Conservation (phyloP, 176 grass and related monocot species). For the Otatea glauca region DNA sequence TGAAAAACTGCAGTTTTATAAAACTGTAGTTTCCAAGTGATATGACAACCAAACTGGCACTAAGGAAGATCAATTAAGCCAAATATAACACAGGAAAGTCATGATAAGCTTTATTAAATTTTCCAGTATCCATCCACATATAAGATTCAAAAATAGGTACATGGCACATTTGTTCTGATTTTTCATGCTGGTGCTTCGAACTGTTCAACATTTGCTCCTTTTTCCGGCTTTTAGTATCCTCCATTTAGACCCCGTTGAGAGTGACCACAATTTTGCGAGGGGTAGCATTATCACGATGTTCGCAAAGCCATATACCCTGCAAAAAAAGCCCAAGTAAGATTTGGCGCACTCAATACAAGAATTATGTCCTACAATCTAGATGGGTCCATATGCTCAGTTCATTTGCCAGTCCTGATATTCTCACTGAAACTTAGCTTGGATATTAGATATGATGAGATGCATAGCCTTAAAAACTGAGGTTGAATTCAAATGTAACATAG, state of each 20-base stretch:
- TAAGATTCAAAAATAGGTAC: conserved; percentile 21
- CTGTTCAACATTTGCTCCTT: neutral
- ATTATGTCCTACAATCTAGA: neutral
- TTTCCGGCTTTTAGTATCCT: conserved; percentile 14
- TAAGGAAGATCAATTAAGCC: neutral
- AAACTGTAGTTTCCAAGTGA: too few relatives aligned
- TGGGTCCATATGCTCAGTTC: neutral
- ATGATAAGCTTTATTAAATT: neutral
- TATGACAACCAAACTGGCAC: too few relatives aligned
- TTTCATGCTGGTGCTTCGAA: conserved; percentile 1
- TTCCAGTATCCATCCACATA: neutral
- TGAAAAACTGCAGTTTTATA: too few relatives aligned
- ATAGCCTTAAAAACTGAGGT: neutral
- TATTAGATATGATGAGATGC: conserved; percentile 7
- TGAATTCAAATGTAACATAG: neutral
- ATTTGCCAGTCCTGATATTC: neutral
- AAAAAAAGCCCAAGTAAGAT: conserved; percentile 13
- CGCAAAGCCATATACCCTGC: conserved; percentile 92
- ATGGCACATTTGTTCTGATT: conserved; percentile 23
- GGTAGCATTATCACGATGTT: conserved; percentile 82
- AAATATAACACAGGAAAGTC: neutral
- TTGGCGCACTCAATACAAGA: neutral
- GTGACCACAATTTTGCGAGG: conserved; percentile 86
- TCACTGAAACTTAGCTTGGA: conserved; percentile 4
- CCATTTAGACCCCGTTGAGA: conserved; percentile 68